Evolutionary conservation across 495 filamentous ascomycete species (phyloP).

Genomic region (Xylaria bambusicola): DNA sequence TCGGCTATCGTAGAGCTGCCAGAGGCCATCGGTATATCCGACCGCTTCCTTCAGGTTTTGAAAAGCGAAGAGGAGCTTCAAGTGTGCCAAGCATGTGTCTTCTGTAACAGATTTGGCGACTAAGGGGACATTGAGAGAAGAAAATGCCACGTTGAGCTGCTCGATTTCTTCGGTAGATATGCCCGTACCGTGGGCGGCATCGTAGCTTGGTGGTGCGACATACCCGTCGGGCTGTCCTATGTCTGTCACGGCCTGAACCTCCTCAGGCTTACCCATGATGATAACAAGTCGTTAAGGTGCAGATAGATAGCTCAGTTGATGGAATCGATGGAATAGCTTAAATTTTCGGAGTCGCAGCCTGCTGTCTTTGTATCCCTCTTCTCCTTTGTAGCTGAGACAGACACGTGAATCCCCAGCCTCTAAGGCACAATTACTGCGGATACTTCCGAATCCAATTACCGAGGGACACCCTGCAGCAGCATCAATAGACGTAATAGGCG

Average conservation of each 20-base stretch:
- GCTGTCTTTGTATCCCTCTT: neutral
- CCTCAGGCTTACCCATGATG: neutral
- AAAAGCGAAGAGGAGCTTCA: conserved; percentile 74
- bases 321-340: neutral
- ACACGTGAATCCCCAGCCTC: neutral
- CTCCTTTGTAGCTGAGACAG: neutral
- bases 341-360: too few relatives aligned
- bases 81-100: conserved; percentile 67
- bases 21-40: conserved; percentile 64
- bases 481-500: too few relatives aligned
- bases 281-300: neutral
- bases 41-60: conserved; percentile 67
- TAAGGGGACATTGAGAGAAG: conserved; percentile 36
- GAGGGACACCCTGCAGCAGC: neutral
- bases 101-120: conserved; percentile 29
- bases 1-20: conserved; percentile 58
- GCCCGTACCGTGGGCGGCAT: neutral
- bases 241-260: neutral
- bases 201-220: conserved; percentile 14
- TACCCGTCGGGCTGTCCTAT: neutral
- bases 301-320: neutral
- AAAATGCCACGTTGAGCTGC: conserved; percentile 46
- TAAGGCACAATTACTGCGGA: neutral
- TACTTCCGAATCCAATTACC: conserved; percentile 6
- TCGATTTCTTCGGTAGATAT: conserved; percentile 12